phyloP scores from a whole-genome alignment of 2,329 filamentous ascomycete species.

The Fonsecaea nubica region DNA sequence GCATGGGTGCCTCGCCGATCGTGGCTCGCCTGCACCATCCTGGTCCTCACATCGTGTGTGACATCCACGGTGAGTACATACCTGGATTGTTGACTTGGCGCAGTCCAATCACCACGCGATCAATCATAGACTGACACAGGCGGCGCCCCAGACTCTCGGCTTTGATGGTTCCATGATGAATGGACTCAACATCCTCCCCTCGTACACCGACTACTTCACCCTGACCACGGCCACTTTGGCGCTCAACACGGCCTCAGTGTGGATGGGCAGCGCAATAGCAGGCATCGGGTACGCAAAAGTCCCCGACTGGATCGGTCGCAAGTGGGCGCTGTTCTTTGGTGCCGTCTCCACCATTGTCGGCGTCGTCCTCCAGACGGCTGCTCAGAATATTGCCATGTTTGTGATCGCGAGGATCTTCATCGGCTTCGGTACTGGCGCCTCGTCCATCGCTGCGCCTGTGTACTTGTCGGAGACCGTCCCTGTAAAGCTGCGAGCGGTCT shows the following conservation, averaged over 20 bases:
- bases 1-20: constrained; percentile 26
- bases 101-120: background rate
- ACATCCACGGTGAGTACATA: constrained; percentile 29
- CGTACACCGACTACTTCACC: constrained; percentile 63
- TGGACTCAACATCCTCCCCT: constrained; percentile 63
- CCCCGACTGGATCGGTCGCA: constrained; percentile 54
- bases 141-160: constrained; percentile 39
- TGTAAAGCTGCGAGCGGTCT: constrained; percentile 22
- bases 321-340: constrained; percentile 52
- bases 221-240: constrained; percentile 61
- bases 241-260: constrained; percentile 63
- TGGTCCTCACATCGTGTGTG: constrained; percentile 34
- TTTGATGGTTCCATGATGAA: constrained; percentile 63
- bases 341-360: constrained; percentile 54
- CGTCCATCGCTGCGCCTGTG: constrained; percentile 54
- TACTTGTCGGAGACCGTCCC: constrained; percentile 57
- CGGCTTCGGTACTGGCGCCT: constrained; percentile 54
- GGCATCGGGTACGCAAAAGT: constrained; percentile 53
- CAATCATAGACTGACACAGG: background rate
- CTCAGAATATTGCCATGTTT: constrained; percentile 62
- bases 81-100: background rate
- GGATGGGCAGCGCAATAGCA: constrained; percentile 59
- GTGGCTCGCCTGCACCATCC: constrained; percentile 18
- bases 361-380: constrained; percentile 55
- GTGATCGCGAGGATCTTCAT: constrained; percentile 56